These are phyloP conservation scores for Phalaenopsis equestris DNA, from an alignment of 106 monocot species.

Conservation along the genomic window DNA sequence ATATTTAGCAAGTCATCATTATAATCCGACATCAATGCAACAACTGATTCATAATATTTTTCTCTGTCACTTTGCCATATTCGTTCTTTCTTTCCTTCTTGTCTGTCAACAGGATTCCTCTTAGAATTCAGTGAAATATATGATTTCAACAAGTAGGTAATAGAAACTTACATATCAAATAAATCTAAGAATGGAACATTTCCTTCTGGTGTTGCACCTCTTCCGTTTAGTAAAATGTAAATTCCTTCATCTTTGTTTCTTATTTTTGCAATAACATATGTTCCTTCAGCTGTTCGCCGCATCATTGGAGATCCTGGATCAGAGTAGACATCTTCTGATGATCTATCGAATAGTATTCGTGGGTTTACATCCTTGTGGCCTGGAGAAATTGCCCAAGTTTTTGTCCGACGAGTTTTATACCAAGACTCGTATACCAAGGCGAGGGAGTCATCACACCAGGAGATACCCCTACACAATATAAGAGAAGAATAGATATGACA, in stretches of 20 bases:
- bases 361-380: slow-evolving; percentile 56
- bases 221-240: slow-evolving; percentile 76
- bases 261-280: slow-evolving; percentile 90
- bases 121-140: background rate
- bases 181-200: slow-evolving; percentile 95
- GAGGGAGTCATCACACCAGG: slow-evolving; percentile 92
- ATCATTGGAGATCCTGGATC: slow-evolving; percentile 98
- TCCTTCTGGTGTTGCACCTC: slow-evolving; percentile 95
- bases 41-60: slow-evolving; percentile 87
- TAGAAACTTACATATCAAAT: slow-evolving; percentile 81
- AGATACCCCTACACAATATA: slow-evolving; percentile 64
- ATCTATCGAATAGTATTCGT: slow-evolving; percentile 90
- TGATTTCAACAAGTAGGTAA: background rate
- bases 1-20: slow-evolving; percentile 52
- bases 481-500: background rate
- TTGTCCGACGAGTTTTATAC: slow-evolving; percentile 91
- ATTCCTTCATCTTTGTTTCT: slow-evolving; percentile 57
- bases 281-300: slow-evolving; percentile 75
- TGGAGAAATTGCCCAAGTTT: slow-evolving; percentile 91
- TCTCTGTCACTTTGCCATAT: slow-evolving; percentile 98
- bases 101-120: slow-evolving; percentile 28
- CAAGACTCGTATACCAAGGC: slow-evolving; percentile 97
- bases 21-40: slow-evolving; percentile 92
- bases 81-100: slow-evolving; percentile 83
- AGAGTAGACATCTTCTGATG: slow-evolving; percentile 97